phyloP scores from a whole-genome alignment of 768 basidiomycete species.

The Leccinum imitatum region DNA sequence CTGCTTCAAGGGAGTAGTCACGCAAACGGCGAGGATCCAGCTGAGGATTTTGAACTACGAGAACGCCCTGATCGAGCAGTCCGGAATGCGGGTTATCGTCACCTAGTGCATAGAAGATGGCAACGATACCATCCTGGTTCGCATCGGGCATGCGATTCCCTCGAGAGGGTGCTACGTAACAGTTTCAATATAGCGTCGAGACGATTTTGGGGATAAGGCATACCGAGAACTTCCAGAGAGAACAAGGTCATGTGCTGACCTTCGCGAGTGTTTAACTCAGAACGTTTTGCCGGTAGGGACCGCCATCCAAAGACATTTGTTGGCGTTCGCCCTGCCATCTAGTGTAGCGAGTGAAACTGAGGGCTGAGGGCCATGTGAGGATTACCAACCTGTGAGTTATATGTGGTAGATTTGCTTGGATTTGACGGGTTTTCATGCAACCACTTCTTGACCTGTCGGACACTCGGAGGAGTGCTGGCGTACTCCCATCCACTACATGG shows the following conservation, averaged over 20 bases:
- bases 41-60: slow-evolving; percentile 48
- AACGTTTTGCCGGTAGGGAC: slow-evolving; percentile 47
- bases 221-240: slow-evolving; percentile 85
- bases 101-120: slow-evolving; percentile 72
- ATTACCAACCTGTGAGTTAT: slow-evolving; percentile 51
- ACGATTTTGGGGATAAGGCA: slow-evolving; percentile 21
- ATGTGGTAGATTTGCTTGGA: slow-evolving; percentile 19
- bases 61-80: slow-evolving; percentile 43
- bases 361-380: not conserved
- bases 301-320: slow-evolving; percentile 67
- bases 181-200: not conserved
- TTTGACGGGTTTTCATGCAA: slow-evolving; percentile 34
- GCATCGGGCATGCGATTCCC: slow-evolving; percentile 64
- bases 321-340: slow-evolving; percentile 80
- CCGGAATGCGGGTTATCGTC: slow-evolving; percentile 37
- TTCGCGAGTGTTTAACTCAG: slow-evolving; percentile 47
- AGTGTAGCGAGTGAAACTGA: not conserved
- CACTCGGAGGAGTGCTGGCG: slow-evolving; percentile 64
- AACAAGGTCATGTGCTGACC: slow-evolving; percentile 76
- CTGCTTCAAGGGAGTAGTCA: slow-evolving; percentile 47
- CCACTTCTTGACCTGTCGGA: slow-evolving; percentile 55
- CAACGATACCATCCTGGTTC: slow-evolving; percentile 52
- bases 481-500: slow-evolving; percentile 78
- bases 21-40: slow-evolving; percentile 44
- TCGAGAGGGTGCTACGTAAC: slow-evolving; percentile 53